Conservation (phyloP, 208 protist species). For the Leishmania aethiopica region DNA sequence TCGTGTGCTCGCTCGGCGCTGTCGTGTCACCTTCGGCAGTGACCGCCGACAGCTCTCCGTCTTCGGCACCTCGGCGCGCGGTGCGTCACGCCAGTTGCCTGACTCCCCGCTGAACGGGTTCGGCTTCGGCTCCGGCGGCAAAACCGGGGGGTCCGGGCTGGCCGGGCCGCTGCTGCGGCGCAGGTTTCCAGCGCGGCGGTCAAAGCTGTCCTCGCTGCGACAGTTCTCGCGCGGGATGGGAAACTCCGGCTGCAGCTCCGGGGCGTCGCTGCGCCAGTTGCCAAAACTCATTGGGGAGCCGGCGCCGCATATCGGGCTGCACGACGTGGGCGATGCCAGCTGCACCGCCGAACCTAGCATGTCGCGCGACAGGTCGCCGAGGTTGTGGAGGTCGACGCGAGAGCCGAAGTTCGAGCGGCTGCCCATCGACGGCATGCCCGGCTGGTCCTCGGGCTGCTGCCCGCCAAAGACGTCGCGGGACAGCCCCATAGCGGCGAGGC, state of each 20-base stretch:
- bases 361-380: constrained; percentile 73
- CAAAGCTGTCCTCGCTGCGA: constrained; percentile 25
- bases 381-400: constrained; percentile 45
- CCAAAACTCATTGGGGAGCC: constrained; percentile 47
- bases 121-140: constrained; percentile 20
- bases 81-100: constrained; percentile 76
- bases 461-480: constrained; percentile 76
- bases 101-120: constrained; percentile 34
- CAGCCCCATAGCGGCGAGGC: constrained; percentile 41
- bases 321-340: constrained; percentile 28
- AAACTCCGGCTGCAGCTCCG: constrained; percentile 56
- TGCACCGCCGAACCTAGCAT: constrained; percentile 68
- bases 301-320: constrained; percentile 27
- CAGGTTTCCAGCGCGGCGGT: constrained; percentile 32
- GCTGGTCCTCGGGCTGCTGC: constrained; percentile 42
- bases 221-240: constrained; percentile 28
- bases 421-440: constrained; percentile 26
- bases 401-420: constrained; percentile 65
- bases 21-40: constrained; percentile 11
- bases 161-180: constrained; percentile 20
- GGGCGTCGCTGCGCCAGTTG: constrained; percentile 63
- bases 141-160: constrained; percentile 7
- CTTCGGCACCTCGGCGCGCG: constrained; percentile 43
- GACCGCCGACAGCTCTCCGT: constrained; percentile 11
- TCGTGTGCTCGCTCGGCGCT: constrained; percentile 11